Percentiles rank a stretch among this genome's conserved stretches.
Conservation (phyloP, 1,284 basidiomycete species). For the Ganoderma sp. region DNA sequence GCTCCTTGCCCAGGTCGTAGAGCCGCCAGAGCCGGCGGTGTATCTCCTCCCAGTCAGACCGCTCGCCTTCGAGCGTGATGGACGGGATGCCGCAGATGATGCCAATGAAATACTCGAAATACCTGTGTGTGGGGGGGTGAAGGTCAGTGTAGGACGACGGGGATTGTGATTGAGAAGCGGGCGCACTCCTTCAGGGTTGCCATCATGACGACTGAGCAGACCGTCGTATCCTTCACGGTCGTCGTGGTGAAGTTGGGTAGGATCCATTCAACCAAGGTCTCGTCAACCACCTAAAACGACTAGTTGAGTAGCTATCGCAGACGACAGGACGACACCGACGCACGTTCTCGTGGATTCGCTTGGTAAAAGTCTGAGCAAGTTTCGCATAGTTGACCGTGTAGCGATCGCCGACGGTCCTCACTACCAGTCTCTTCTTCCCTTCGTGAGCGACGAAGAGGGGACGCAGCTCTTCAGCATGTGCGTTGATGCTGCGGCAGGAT, state of each 20-base stretch:
- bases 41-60: slow-evolving; percentile 46
- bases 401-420: slow-evolving; percentile 30
- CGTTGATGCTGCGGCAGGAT: slow-evolving; percentile 40
- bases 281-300: slow-evolving; percentile 40
- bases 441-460: slow-evolving; percentile 48
- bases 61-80: slow-evolving; percentile 51
- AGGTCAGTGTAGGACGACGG: background rate
- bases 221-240: slow-evolving; percentile 46
- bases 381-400: slow-evolving; percentile 42
- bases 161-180: background rate
- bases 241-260: slow-evolving; percentile 56
- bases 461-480: slow-evolving; percentile 48
- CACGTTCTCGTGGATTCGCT: slow-evolving; percentile 26
- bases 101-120: slow-evolving; percentile 44
- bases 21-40: slow-evolving; percentile 43
- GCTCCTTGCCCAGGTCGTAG: slow-evolving; percentile 43
- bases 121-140: slow-evolving; percentile 25
- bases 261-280: slow-evolving; percentile 48
- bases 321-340: background rate
- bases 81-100: slow-evolving; percentile 53
- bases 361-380: slow-evolving; percentile 44
- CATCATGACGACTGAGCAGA: slow-evolving; percentile 53
- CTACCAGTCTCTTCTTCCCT: slow-evolving; percentile 43
- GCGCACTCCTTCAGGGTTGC: slow-evolving; percentile 43
- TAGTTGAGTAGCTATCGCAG: background rate